Evolutionary conservation across 768 basidiomycete genomes (phyloP), one percentile per base, ranked within the genome.

Genomic region (Wakefieldia striispora): DNA sequence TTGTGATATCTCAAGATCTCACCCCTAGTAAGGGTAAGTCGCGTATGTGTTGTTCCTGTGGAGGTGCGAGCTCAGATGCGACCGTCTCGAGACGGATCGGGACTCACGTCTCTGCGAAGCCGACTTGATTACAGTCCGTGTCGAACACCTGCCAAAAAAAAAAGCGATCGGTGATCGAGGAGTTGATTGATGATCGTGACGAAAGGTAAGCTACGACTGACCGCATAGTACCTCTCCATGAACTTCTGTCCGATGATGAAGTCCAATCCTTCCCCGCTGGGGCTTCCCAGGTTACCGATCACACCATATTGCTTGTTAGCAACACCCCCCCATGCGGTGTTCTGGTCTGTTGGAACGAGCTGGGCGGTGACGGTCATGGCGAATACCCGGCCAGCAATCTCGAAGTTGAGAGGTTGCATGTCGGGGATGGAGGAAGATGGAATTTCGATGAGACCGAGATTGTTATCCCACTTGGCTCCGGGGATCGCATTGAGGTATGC

Each of bases 31-130:
- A 2, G 17, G 6, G 27, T 47, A 47, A 36, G 27, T 31, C 10
- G 61, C 48, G 34, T 55, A 55, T 3, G 64, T 66, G 34, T 66
- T 49, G 9, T 55, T 57, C 40, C 62, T 64, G 36, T 27, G 20
- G 16, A 38, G 12, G 20, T 12, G 19, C 19, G n/a, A 6, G 21
- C 7, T 55, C 39, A 51, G 40, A 47, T 33, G 7, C 12, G 12
- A 14, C 4, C 8, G 4, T 29, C 24, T 24, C 11, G 26, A 27
- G n/a, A 38, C 2, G 2, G 2, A 45, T 9, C 3, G 26, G n/a
- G n/a, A 58, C 61, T 55, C 16, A 64, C 61, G 59, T 64, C 47
- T 53, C 39, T 9, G 57, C 56, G 35, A 58, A 50, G 23, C 57
- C 51, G 39, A 58, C 51, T 3, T 46, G 57, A 2, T 35, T 14